These are phyloP conservation scores for Erysimum cheiri DNA, from an alignment of 441 rosid species.

Conservation along the genomic window DNA sequence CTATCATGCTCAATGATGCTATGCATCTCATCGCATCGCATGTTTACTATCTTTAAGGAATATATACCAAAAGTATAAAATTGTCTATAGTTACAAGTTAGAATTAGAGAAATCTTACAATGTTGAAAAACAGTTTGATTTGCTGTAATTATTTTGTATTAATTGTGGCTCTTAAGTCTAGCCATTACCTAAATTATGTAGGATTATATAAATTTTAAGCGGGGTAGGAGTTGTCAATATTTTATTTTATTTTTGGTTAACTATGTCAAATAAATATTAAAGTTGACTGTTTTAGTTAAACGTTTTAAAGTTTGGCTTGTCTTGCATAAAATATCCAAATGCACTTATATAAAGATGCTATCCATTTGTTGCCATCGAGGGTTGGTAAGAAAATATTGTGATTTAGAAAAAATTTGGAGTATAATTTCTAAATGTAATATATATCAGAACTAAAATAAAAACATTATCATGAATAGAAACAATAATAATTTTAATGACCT, in stretches of 20 bases:
- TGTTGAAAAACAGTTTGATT: not conserved
- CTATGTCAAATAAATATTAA: not conserved
- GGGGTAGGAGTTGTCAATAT: not conserved
- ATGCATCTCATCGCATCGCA: constrained; percentile 26
- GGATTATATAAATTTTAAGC: not conserved
- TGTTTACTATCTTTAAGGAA: constrained; percentile 11
- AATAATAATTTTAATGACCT: not conserved
- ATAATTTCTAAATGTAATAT: too few relatives aligned
- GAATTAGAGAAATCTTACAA: not conserved
- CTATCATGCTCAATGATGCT: constrained; percentile 43
- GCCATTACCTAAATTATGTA: not conserved
- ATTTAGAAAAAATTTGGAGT: not conserved
- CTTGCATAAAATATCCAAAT: constrained; percentile 1
- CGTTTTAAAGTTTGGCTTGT: not conserved
- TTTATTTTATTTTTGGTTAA: too few relatives aligned
- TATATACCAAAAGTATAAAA: not conserved
- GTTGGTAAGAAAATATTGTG: constrained; percentile 12
- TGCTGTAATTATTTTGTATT: not conserved
- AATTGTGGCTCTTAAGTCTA: not conserved
- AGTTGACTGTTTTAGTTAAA: not conserved
- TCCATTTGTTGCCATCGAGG: not conserved
- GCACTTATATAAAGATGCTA: not conserved
- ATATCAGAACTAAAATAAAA: not conserved
- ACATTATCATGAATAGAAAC: not conserved
- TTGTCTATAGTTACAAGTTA: constrained; percentile 13